Evolutionary conservation across 441 rosid species (phyloP).

Genomic region (Populus hybrid): DNA sequence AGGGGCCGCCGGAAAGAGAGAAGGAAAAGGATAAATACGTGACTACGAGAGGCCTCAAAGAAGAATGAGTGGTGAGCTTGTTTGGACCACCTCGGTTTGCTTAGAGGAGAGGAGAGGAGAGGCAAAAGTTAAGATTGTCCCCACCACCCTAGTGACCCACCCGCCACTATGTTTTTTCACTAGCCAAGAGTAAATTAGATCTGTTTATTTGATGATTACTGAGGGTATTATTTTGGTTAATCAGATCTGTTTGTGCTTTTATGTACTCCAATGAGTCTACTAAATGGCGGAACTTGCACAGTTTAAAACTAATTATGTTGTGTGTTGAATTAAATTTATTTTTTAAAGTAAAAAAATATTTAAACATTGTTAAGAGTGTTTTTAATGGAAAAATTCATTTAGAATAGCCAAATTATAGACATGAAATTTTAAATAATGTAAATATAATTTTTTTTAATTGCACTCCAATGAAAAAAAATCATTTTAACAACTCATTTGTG

Average conservation of each 20-base stretch:
- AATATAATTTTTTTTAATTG: background rate
- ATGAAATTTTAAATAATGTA: too few species aligned
- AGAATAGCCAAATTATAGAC: too few species aligned
- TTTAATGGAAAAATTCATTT: background rate
- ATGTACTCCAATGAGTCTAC: background rate
- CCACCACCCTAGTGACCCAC: background rate
- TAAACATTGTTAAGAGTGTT: background rate
- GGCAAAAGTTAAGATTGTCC: background rate
- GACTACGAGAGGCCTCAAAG: background rate
- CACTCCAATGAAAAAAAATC: too few species aligned
- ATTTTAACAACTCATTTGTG: background rate
- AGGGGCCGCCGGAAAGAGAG: too few species aligned
- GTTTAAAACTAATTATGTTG: background rate
- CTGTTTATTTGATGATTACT: background rate
- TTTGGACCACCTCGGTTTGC: background rate
- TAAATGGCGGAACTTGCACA: background rate
- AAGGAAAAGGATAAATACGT: too few species aligned
- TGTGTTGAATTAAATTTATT: background rate
- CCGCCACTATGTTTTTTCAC: background rate
- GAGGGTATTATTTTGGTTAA: background rate
- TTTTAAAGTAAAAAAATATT: too few species aligned
- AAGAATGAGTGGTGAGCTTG: background rate
- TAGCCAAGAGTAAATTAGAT: too few species aligned
- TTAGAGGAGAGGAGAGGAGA: background rate
- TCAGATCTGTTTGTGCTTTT: background rate